phyloP scores from a whole-genome alignment of 768 basidiomycete species.

The Pisolithus marmoratus region DNA sequence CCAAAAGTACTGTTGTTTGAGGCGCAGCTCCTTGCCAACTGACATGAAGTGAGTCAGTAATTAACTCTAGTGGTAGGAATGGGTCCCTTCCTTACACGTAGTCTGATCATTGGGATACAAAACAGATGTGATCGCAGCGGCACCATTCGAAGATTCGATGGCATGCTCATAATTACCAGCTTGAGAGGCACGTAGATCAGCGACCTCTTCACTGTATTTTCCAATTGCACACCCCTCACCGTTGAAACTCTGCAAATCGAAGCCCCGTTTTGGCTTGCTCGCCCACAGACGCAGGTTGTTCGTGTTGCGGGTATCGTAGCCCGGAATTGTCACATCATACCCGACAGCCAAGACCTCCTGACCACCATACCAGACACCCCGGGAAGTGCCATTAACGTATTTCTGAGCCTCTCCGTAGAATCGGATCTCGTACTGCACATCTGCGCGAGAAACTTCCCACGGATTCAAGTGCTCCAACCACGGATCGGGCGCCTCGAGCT shows the following conservation, averaged over 20 bases:
- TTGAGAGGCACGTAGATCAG: conserved; percentile 23
- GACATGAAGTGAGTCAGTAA: conserved; percentile 1
- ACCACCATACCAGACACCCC: conserved; percentile 78
- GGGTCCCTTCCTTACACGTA: too few relatives aligned
- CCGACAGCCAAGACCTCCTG: conserved; percentile 92
- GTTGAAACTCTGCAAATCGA: conserved; percentile 94
- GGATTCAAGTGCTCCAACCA: conserved; percentile 88
- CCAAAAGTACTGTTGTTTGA: conserved; percentile 98
- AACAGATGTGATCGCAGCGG: conserved; percentile 90
- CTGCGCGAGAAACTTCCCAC: conserved; percentile 83
- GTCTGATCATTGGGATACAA: conserved; percentile 95
- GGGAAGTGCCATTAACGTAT: conserved; percentile 49
- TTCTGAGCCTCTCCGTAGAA: conserved; percentile 86
- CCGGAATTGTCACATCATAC: conserved; percentile 93
- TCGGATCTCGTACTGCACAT: conserved; percentile 79
- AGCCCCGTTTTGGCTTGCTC: conserved; percentile 81
- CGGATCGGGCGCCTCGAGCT: conserved; percentile 88
- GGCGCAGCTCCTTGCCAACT: conserved; percentile 84
- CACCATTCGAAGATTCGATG: conserved; percentile 83
- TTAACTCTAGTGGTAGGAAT: too few relatives aligned
- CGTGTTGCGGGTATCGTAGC: conserved; percentile 72
- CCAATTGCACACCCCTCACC: conserved; percentile 37
- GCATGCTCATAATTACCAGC: conserved; percentile 92
- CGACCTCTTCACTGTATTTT: too few relatives aligned
- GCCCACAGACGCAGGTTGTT: conserved; percentile 89